Conservation (phyloP, 441 rosid genomes). For the Macaranga tanarius region DNA sequence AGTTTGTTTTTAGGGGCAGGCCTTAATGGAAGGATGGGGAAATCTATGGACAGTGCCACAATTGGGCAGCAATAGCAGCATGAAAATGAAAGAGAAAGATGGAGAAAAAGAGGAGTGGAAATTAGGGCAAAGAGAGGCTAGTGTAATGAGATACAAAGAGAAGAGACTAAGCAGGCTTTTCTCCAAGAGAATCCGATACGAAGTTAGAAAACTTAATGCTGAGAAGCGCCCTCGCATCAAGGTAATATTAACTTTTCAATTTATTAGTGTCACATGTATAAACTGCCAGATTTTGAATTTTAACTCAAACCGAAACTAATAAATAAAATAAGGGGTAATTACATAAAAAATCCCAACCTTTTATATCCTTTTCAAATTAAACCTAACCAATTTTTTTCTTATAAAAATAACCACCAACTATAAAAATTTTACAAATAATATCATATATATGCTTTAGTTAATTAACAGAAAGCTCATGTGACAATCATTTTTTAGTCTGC, state of each 20-base stretch:
- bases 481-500: too few relatives aligned
- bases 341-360: too few relatives aligned
- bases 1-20: slow-evolving; percentile 32
- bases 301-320: too few relatives aligned
- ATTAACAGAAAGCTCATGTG: too few relatives aligned
- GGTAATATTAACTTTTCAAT: slow-evolving; percentile 34
- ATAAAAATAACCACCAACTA: too few relatives aligned
- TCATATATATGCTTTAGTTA: too few relatives aligned
- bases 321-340: too few relatives aligned
- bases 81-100: neutral
- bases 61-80: slow-evolving; percentile 22
- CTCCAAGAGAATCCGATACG: slow-evolving; percentile 76
- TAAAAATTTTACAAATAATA: too few relatives aligned
- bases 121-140: slow-evolving; percentile 70
- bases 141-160: slow-evolving; percentile 86
- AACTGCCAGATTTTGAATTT: too few relatives aligned
- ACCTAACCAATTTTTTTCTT: too few relatives aligned
- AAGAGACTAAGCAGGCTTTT: slow-evolving; percentile 81
- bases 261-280: too few relatives aligned
- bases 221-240: slow-evolving; percentile 90
- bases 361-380: too few relatives aligned
- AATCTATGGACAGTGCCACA: slow-evolving; percentile 64
- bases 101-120: slow-evolving; percentile 31
- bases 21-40: slow-evolving; percentile 28
- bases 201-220: slow-evolving; percentile 92